Evolutionary conservation across 441 rosid species (phyloP).

Genomic region (Theobroma grandiflorum): DNA sequence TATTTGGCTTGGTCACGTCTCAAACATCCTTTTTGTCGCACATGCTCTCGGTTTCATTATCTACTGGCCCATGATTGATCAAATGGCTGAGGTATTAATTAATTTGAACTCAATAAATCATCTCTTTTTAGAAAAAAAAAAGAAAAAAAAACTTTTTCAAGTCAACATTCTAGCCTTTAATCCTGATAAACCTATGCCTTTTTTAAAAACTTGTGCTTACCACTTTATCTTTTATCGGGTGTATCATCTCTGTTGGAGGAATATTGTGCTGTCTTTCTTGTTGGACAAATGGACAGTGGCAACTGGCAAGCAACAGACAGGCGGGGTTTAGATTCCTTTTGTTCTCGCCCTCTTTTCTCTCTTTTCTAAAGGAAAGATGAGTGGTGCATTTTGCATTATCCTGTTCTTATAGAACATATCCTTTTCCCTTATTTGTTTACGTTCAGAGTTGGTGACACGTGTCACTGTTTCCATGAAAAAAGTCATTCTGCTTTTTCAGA

Average conservation of each 20-base stretch:
- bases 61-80: conserved; percentile 50
- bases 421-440: background rate
- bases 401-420: background rate
- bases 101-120: background rate
- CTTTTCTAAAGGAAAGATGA: background rate
- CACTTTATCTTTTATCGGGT: background rate
- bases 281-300: too few relatives aligned
- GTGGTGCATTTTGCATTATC: background rate
- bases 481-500: too few relatives aligned
- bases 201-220: too few relatives aligned
- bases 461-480: background rate
- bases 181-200: background rate
- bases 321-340: conserved; percentile 6
- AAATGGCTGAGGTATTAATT: conserved; percentile 37
- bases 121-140: too few relatives aligned
- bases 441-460: background rate
- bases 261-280: background rate
- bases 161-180: background rate
- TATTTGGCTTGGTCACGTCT: conserved; percentile 53
- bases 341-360: background rate
- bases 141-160: background rate
- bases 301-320: background rate
- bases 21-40: conserved; percentile 37
- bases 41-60: conserved; percentile 44
- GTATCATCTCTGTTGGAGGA: background rate